Percentiles rank a stretch among this genome's conserved stretches.
Conservation (phyloP, 805 yeast genomes). For the Candida bentonensis region DNA sequence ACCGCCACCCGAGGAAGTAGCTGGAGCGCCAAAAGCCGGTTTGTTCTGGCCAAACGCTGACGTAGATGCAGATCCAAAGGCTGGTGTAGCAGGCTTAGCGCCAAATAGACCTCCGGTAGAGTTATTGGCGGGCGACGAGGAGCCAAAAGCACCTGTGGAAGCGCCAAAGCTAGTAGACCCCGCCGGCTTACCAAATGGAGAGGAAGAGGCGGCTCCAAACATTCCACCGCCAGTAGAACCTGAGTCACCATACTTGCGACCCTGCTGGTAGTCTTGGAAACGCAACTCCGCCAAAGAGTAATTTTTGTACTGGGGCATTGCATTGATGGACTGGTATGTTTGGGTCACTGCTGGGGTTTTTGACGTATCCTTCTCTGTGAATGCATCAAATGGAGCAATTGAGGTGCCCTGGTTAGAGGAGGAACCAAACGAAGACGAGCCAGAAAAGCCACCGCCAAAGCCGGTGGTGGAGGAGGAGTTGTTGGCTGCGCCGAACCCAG, state of each 20-base stretch:
- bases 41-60: conserved; percentile 3
- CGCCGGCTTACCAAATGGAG: conserved; percentile 28
- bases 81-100: conserved; percentile 6
- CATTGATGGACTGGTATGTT: conserved; percentile 53
- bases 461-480: conserved; percentile 1
- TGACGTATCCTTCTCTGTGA: conserved; percentile 56
- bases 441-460: conserved; percentile 2
- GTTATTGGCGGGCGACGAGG: conserved; percentile 1
- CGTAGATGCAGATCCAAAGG: conserved; percentile 17
- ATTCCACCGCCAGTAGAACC: conserved; percentile 9
- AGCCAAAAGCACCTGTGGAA: conserved; percentile 7
- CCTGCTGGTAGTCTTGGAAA: conserved; percentile 70
- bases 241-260: conserved; percentile 45
- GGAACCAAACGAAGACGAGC: conserved; percentile 25
- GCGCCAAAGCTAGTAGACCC: conserved; percentile 16
- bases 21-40: conserved; percentile 4
- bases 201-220: conserved; percentile 17
- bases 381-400: conserved; percentile 52
- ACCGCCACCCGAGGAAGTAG: conserved; percentile 1
- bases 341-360: conserved; percentile 33
- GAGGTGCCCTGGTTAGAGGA: conserved; percentile 50
- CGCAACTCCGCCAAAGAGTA: conserved; percentile 82
- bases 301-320: conserved; percentile 83
- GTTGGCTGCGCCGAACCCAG: conserved; percentile 4
- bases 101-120: conserved; percentile 5